Base-by-base conservation (phyloP, 2,329 filamentous ascomycete genomes). In the Verticillium nonalfalfae region DNA sequence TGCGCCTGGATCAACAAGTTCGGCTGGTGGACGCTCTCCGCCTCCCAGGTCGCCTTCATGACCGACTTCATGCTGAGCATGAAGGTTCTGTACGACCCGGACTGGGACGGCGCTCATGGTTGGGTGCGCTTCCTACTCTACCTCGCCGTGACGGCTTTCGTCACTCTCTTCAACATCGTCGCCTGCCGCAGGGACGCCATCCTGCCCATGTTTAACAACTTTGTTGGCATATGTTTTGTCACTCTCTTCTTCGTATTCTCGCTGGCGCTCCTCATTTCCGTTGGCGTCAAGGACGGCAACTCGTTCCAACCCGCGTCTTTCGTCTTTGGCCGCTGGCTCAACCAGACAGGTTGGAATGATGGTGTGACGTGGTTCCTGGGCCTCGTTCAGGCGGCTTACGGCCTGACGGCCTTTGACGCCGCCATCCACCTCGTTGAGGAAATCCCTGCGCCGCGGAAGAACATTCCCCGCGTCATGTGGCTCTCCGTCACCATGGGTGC, bases 41-140 rank as follows among this genome's bases (percentile, higher is more conserved):
- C 83, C 0, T 84, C 81, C 1, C 80, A 84, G 63, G 75, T 81
- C 26, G 82, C 81, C 14, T 85, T 86, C 66, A 85, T 85, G 81
- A 80, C 81, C 3, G 76, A 84, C 65, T 84, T 86, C 59, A 73
- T 85, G 61, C 72, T 86, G 7, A 78, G 80, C 31, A 81, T 85
- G 76, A 84, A 83, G 70, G 71, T 79, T 21, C 75, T 85, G 70
- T 85, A 83, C 65, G 72, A 79, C 35, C 74, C 75, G 0, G 72
- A 78, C 14, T 85, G 80, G 81, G 63, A 71, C 2, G 79, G 76
- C 0, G 72, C 72, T 9, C 68, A 71, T 7, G 81, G 81, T 7
- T 85, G 82, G 81, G 74, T 83, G 7, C 72, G 81, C 60, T 84
- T 86, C 64, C 70, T 86, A 35, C 75, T 85, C 55, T 86, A 83